Conservation (phyloP, 805 yeast species). For the Schizosaccharomyces japonicus region DNA sequence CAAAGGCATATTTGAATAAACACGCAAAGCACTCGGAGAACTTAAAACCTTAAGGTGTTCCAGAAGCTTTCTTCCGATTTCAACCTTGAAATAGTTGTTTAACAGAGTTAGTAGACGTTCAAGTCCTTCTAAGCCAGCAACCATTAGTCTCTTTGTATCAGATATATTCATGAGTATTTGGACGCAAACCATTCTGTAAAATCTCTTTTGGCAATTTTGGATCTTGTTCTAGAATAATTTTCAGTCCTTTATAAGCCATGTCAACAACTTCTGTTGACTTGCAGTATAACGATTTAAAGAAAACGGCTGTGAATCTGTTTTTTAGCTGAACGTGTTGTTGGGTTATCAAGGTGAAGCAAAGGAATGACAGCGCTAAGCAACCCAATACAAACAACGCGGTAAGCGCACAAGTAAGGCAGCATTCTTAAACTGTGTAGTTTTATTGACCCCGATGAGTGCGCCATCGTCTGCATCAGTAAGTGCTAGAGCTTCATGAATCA, state of each 20-base stretch:
- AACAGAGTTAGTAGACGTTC: slow-evolving; percentile 66
- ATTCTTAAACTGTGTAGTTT: slow-evolving; percentile 66
- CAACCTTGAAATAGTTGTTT: slow-evolving; percentile 85
- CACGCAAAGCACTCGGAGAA: slow-evolving; percentile 50
- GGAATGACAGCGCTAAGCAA: slow-evolving; percentile 62
- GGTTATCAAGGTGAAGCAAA: slow-evolving; percentile 63
- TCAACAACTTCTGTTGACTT: slow-evolving; percentile 68
- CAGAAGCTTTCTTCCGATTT: slow-evolving; percentile 73
- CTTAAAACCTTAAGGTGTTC: slow-evolving; percentile 96
- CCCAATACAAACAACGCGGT: slow-evolving; percentile 71
- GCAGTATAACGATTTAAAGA: slow-evolving; percentile 76
- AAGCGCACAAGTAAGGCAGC: slow-evolving; percentile 69
- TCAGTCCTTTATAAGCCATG: slow-evolving; percentile 78
- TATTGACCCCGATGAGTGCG: slow-evolving; percentile 66
- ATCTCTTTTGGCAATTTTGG: slow-evolving; percentile 80
- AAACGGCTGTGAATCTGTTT: slow-evolving; percentile 70
- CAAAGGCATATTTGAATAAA: slow-evolving; percentile 57
- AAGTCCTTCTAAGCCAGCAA: slow-evolving; percentile 71
- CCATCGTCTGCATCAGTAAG: slow-evolving; percentile 95
- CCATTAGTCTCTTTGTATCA: slow-evolving; percentile 75
- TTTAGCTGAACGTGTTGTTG: slow-evolving; percentile 38
- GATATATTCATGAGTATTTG: slow-evolving; percentile 87
- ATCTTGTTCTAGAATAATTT: slow-evolving; percentile 60
- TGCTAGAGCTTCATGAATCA: slow-evolving; percentile 74
- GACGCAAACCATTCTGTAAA: slow-evolving; percentile 82